Conservation (phyloP, 805 yeast species). For the Spathaspora boniae region DNA sequence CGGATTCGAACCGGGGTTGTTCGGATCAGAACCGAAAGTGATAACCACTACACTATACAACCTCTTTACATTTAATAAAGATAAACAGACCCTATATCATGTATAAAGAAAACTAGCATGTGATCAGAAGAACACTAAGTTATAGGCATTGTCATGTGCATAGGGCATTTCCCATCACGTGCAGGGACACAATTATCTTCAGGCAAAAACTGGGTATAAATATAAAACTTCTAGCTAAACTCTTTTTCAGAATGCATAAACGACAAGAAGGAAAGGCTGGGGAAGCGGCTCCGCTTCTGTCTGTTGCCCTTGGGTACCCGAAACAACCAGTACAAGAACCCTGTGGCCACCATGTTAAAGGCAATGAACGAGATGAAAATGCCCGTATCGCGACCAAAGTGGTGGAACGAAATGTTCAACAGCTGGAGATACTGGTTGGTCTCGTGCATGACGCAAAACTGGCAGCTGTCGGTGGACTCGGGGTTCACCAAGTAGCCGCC, state of each 20-base stretch:
- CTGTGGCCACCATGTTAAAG: conserved; percentile 23
- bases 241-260: too few relatives aligned
- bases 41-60: conserved; percentile 76
- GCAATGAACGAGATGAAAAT: conserved; percentile 23
- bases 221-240: too few relatives aligned
- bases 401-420: conserved; percentile 18
- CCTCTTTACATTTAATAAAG: too few relatives aligned
- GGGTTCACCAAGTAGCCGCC: conserved; percentile 22
- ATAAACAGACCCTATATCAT: too few relatives aligned
- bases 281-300: conserved; percentile 10
- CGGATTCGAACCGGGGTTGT: conserved; percentile 85
- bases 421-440: conserved; percentile 27
- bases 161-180: too few relatives aligned
- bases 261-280: too few relatives aligned
- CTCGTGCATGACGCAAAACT: conserved; percentile 21
- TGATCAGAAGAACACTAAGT: too few relatives aligned
- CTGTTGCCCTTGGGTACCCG: conserved; percentile 37
- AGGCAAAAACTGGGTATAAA: too few relatives aligned
- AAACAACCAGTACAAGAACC: conserved; percentile 37
- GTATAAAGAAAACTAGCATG: too few relatives aligned
- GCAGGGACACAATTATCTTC: too few relatives aligned
- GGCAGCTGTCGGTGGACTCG: conserved; percentile 16
- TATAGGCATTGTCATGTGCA: too few relatives aligned
- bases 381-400: conserved; percentile 28
- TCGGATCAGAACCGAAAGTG: conserved; percentile 80